phyloP scores from a whole-genome alignment of 352 stramenopile genomes.

The Blastocystis sp. region DNA sequence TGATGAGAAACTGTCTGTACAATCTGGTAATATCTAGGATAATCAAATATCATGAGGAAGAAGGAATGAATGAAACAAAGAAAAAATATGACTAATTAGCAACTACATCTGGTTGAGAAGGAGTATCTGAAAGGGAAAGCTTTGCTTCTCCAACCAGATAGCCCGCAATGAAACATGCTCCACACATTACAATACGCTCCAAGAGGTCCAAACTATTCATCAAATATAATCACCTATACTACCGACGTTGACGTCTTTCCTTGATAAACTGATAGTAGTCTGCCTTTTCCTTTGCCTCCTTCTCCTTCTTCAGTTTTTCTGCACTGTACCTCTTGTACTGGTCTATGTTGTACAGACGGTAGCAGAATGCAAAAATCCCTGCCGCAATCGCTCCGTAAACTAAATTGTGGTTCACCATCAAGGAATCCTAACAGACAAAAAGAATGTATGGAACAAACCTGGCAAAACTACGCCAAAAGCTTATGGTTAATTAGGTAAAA shows the following conservation, averaged over 20 bases:
- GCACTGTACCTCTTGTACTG: constrained; percentile 55
- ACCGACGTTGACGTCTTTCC: constrained; percentile 25
- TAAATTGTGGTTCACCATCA: background rate
- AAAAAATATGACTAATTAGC: background rate
- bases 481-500: constrained; percentile 54
- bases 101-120: background rate
- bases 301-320: constrained; percentile 24
- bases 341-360: constrained; percentile 45
- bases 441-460: background rate
- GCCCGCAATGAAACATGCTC: constrained; percentile 16
- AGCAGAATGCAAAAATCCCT: background rate
- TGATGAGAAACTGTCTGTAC: background rate
- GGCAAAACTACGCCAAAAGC: background rate
- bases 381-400: background rate
- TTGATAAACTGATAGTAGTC: constrained; percentile 41
- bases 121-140: background rate
- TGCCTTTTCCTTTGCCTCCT: constrained; percentile 39
- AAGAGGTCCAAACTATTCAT: background rate
- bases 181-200: background rate
- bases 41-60: background rate
- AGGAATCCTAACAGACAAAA: background rate
- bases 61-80: background rate
- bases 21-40: background rate
- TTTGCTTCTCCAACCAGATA: constrained; percentile 14
- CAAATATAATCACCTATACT: background rate